These are phyloP conservation scores for Mycena vitilis DNA, from an alignment of 768 basidiomycete genomes.

Conservation along the genomic window DNA sequence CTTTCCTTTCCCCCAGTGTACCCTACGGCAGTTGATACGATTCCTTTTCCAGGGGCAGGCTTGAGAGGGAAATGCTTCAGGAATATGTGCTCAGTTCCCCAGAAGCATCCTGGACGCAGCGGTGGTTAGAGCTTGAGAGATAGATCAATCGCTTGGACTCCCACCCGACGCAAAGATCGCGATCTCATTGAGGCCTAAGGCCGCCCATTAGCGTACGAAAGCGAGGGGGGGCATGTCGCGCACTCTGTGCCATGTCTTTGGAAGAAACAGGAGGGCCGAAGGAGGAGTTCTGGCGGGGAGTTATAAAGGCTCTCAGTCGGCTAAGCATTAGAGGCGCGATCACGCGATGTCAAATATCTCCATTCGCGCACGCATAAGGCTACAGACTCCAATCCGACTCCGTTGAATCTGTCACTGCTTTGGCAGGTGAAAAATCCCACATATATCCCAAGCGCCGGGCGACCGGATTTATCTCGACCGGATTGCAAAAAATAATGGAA, in stretches of 20 bases:
- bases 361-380: no score
- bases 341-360: conserved; percentile 18
- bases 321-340: conserved; percentile 22
- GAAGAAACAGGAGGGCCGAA: conserved; percentile 22
- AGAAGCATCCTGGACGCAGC: conserved; percentile 61
- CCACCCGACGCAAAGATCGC: conserved; percentile 35
- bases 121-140: background rate
- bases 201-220: background rate
- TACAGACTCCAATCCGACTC: background rate
- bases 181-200: conserved; percentile 19
- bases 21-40: conserved; percentile 66
- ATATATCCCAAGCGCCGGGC: no score
- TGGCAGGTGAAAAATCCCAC: no score
- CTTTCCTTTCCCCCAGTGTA: conserved; percentile 66
- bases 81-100: conserved; percentile 76
- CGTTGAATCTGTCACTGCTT: no score
- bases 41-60: conserved; percentile 58
- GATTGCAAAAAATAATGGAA: no score
- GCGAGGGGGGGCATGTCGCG: background rate
- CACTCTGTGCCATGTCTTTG: conserved; percentile 21
- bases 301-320: conserved; percentile 15
- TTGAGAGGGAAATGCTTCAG: conserved; percentile 64
- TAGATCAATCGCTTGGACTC: background rate
- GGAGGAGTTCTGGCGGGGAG: conserved; percentile 14
- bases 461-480: no score